Base-by-base conservation (phyloP, 352 stramenopile genomes). In the Phytophthora tubulina region DNA sequence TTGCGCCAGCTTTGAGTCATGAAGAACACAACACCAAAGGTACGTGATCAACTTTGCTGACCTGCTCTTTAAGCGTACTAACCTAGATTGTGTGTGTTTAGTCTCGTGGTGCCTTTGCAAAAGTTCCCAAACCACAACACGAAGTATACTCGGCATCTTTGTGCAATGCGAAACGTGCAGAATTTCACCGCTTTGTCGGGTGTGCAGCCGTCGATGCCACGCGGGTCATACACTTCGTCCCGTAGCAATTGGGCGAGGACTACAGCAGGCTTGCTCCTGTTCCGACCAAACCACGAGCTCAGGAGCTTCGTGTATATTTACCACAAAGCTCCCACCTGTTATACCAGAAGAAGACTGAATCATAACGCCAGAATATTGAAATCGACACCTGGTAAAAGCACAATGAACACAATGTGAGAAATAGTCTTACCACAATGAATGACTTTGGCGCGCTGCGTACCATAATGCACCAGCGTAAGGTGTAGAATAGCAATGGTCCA, bases 151-250 rank as follows among this genome's bases (percentile, higher is more conserved):
- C 7, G 81, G 84, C 1, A 75, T 93, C 13, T 73, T 80, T 9
- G 46, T 92, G 13, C 59, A 66, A 14, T 94, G 87, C 13, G 65
- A 79, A 13, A 86, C 73, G 10, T 94, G 87, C 32, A 13, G 7
- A 27, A 1, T 78, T 0, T 61, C 70, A 27, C 85, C 82, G 0
- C 32, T 94, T 2, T 94, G 87, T 48, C 81, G 85, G 0, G 46
- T 70, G 7, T 94, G 87, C 59, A 62, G 60, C 44, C 72, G 84
- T 11, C 72, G 70, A n/a, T 94, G 85, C 55, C 87, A 94, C 56
- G 15, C 4, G 1, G 46, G 38, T 2, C 86, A 94, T 35, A 36
- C 4, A 5, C 31, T 89, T 38, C 45, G 51, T 14, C 75, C 78
- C 6, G 13, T 63, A 14, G 67, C 67, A 14, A 55, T 72, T 6